phyloP scores from a whole-genome alignment of 129 eudicot genomes.

The Erigeron canadensis region DNA sequence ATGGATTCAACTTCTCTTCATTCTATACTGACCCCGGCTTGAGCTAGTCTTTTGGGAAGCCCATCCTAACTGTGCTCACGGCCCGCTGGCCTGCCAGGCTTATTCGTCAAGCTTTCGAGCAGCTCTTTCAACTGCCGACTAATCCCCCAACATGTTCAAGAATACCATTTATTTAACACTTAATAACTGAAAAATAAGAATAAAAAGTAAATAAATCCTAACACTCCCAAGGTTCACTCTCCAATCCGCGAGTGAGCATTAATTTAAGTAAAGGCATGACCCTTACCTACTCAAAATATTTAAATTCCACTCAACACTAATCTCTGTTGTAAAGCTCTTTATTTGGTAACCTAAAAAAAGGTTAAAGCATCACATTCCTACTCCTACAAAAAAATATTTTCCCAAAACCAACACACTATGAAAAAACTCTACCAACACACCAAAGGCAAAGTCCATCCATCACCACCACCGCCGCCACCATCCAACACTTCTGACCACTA shows the following conservation, averaged over 20 bases:
- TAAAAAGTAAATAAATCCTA: too few species aligned
- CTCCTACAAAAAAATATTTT: conserved; percentile 1
- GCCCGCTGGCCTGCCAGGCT: too few species aligned
- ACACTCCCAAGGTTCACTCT: conserved; percentile 6
- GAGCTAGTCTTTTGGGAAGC: too few species aligned
- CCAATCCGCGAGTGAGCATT: conserved; percentile 29
- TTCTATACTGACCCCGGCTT: too few species aligned
- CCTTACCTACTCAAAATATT: conserved; percentile 27
- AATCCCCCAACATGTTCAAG: too few species aligned
- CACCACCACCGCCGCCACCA: conserved; percentile 44
- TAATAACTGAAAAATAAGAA: too few species aligned
- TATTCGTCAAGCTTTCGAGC: too few species aligned
- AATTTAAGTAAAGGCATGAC: neutral
- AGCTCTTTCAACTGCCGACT: too few species aligned
- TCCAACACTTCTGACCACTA: conserved; percentile 34
- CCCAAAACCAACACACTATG: conserved; percentile 30
- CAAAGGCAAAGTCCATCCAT: conserved; percentile 69
- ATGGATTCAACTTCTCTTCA: too few species aligned
- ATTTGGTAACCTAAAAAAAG: conserved; percentile 38
- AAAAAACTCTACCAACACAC: conserved; percentile 63
- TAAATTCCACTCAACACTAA: conserved; percentile 15
- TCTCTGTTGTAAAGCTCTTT: conserved; percentile 31
- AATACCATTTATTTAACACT: neutral
- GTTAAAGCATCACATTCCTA: conserved; percentile 29
- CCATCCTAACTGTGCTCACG: too few species aligned